Evolutionary conservation across 768 basidiomycete genomes (phyloP).

Genomic region (Amylocystis lapponica): DNA sequence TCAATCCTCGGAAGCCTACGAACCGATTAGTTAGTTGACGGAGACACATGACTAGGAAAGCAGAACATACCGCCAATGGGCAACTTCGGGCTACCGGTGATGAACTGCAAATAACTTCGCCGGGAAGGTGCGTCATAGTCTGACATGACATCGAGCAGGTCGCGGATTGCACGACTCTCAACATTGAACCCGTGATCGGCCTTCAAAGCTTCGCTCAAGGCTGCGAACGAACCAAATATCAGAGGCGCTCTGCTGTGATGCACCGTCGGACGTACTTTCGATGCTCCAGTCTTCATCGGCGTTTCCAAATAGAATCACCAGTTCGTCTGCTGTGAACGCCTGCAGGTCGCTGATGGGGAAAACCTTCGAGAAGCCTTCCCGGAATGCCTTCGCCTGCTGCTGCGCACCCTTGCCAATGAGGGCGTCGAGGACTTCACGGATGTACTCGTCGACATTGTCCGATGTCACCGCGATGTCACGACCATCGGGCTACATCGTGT

Average conservation of each 20-base stretch:
- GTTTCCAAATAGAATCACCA: constrained; percentile 95
- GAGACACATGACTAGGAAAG: not conserved
- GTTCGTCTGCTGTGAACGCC: constrained; percentile 89
- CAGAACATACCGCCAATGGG: constrained; percentile 83
- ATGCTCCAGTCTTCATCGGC: constrained; percentile 95
- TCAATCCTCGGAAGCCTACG: constrained; percentile 88
- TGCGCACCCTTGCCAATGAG: constrained; percentile 78
- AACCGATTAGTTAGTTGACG: not conserved
- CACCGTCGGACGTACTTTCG: constrained; percentile 58
- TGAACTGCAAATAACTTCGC: constrained; percentile 91
- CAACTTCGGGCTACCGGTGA: constrained; percentile 94
- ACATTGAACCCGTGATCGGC: constrained; percentile 98
- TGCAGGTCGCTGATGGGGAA: constrained; percentile 90
- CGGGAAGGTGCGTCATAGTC: constrained; percentile 68
- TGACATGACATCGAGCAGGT: constrained; percentile 83
- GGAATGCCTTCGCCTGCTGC: constrained; percentile 84
- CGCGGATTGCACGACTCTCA: constrained; percentile 86
- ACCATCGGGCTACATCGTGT: constrained; percentile 59
- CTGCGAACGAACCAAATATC: constrained; percentile 32
- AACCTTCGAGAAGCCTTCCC: constrained; percentile 92
- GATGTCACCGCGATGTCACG: constrained; percentile 75
- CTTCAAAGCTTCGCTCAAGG: constrained; percentile 84
- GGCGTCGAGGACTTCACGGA: constrained; percentile 79
- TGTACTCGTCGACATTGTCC: constrained; percentile 86
- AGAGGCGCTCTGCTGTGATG: not conserved